A percentile compares a stretch with the other conserved stretches of the same genome.
phyloP scores from a whole-genome alignment of 208 protist species.

The Vickermania spadyakhi region DNA sequence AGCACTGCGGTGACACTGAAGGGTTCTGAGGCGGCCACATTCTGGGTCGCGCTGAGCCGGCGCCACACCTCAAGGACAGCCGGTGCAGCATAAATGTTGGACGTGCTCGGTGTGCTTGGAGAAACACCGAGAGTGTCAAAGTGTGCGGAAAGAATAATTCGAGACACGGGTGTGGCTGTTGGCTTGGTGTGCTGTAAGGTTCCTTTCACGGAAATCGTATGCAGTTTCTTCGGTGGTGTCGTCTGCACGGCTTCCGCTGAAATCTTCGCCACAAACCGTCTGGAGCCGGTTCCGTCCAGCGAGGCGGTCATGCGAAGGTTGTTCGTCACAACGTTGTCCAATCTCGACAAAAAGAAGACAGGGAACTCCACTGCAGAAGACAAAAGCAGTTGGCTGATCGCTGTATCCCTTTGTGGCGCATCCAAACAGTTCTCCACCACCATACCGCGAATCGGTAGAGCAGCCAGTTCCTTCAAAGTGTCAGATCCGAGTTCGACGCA shows the following conservation, averaged over 20 bases:
- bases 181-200: no score
- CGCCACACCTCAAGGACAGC: constrained; percentile 71
- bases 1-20: constrained; percentile 43
- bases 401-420: neutral
- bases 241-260: no score
- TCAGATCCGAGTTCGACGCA: neutral
- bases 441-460: neutral
- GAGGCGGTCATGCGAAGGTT: no score
- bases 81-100: constrained; percentile 38
- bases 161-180: constrained; percentile 15
- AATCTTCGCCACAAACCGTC: no score
- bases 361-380: neutral
- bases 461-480: neutral
- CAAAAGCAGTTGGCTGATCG: neutral
- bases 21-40: constrained; percentile 9
- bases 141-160: constrained; percentile 53
- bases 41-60: constrained; percentile 20
- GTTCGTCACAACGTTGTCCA: neutral
- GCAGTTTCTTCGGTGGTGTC: no score
- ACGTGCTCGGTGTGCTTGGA: constrained; percentile 31
- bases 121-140: constrained; percentile 68
- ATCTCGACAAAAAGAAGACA: neutral
- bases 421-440: neutral
- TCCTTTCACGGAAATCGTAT: no score
- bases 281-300: no score